Evolutionary conservation across 2,329 filamentous ascomycete genomes (phyloP), one percentile per base, ranked within the genome.

Genomic region (Colletotrichum trifolii): DNA sequence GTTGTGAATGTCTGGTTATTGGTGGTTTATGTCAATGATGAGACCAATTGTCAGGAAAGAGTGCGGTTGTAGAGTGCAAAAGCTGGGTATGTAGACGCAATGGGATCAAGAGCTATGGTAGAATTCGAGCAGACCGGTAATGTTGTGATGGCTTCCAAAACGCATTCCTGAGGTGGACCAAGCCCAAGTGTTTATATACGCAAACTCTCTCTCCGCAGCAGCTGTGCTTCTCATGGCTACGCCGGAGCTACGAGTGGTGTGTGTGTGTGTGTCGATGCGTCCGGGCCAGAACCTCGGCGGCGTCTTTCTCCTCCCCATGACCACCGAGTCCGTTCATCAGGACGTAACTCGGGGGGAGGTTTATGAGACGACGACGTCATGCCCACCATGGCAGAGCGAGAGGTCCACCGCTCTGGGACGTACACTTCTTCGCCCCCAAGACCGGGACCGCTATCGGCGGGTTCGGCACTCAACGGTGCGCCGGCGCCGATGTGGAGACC

Each of bases 301-400:
- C n/a, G 43, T 56, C 53, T 43, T 39, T 3, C 13, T 25, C 25
- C 25, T 25, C 25, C 25, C 25, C 46, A 25, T 17, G 58, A 47
- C 12, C 33, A 12, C 15, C 38, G 35, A 45, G 58, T 57, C 62
- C 46, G 58, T 47, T 36, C 58, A 46, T 36, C 25, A 62, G 62
- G 40, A 62, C 36, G 59, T 62, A 62, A 40, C 52, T 57, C 52
- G 57, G 57, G 57, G 57, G 15, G 25, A 47, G 39, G 49, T 11
- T 11, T 25, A 45, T 55, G 50, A 46, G 57, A 62, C 59, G 52
- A 56, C 52, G 52, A 62, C 62, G 58, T 65, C 62, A 65, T 62
- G 62, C 3, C 33, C 42, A 53, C 33, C 33, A 62, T 56, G 58
- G 52, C 57, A 25, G 6, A 34, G 9, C 46, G 17, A 34, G 17